Base-by-base conservation (phyloP, 1,139 yeast species). In the Arxiozyma bovina region DNA sequence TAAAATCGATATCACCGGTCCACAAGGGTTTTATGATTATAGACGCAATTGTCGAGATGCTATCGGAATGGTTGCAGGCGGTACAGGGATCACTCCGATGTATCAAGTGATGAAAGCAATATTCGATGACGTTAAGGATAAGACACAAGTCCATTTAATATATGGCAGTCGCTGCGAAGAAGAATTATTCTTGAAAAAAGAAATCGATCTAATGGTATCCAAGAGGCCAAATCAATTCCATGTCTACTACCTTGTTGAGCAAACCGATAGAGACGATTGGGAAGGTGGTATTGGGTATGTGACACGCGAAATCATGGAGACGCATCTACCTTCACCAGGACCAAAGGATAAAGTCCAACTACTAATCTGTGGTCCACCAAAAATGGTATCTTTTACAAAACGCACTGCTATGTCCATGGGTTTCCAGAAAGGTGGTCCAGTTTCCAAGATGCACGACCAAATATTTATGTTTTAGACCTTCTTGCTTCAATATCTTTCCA, bases 71-170 rank as follows among this genome's bases (percentile, higher is more conserved):
- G 83, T 93, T 63, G 96, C 96, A 47, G 73, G 73, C 54, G 99
- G 99, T 68, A 87, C 96, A 50, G 97, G 96, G 63, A 87, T 91
- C 66, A 86, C 97, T 38, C 98, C 98, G 64, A 88, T 91, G 85
- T 87, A 83, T 73, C 97, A 91, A 75, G 86, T 91, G 68, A 79
- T 91, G 63, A 82, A 84, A 63, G 89, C 90, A 52, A 85, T 91
- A 63, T 82, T 86, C 64, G 75, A 77, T 61, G 83, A 88, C 67
- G 63, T 63, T 25, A 51, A 57, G 12, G 62, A 60, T 48, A 50
- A 22, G 2, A 60, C 62, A 5, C 53, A 57, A 45, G 56, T 60
- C 18, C 57, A 65, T 15, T 58, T 69, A 44, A 74, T 86, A 57
- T 91, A 85, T 68, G 98, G 96, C 66, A 87, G 86, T 66, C 84